These are phyloP conservation scores for Cymbopogon citratus DNA, from an alignment of 176 grass and related monocot species.

Conservation along the genomic window DNA sequence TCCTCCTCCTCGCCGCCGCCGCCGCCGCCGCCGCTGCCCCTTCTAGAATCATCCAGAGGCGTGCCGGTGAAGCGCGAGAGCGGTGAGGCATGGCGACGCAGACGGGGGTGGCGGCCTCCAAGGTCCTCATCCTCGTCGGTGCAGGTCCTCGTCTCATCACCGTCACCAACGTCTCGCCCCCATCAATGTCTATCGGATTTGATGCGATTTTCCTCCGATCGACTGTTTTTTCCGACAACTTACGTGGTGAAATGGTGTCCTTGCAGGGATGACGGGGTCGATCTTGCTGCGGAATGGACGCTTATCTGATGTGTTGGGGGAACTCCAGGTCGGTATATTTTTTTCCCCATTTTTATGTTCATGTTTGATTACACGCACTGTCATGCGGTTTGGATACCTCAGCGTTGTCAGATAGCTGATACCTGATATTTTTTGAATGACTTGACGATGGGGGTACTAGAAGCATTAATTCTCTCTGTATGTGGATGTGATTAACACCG, in stretches of 20 bases:
- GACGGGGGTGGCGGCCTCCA: constrained; percentile 62
- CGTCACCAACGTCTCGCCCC: background rate
- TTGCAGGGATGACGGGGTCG: constrained; percentile 70
- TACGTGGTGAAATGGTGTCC: background rate
- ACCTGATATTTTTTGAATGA: background rate
- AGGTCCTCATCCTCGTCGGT: constrained; percentile 79
- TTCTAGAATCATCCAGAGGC: constrained; percentile 26
- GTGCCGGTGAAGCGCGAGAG: background rate
- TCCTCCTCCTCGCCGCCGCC: background rate
- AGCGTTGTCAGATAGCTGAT: background rate
- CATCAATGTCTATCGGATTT: background rate
- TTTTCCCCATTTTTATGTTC: background rate
- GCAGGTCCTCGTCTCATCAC: constrained; percentile 44
- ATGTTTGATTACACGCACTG: background rate
- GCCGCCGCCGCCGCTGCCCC: background rate
- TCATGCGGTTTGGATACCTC: background rate
- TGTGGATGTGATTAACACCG: background rate
- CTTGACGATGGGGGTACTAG: background rate
- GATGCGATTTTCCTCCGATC: background rate
- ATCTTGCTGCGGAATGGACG: constrained; percentile 75
- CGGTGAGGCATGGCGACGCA: constrained; percentile 69
- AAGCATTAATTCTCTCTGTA: background rate
- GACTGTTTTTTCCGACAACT: background rate
- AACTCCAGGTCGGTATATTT: constrained; percentile 56
- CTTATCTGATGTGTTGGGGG: constrained; percentile 62